phyloP scores from a whole-genome alignment of 495 filamentous ascomycete species.

The Hapsidospora chrysogenum region DNA sequence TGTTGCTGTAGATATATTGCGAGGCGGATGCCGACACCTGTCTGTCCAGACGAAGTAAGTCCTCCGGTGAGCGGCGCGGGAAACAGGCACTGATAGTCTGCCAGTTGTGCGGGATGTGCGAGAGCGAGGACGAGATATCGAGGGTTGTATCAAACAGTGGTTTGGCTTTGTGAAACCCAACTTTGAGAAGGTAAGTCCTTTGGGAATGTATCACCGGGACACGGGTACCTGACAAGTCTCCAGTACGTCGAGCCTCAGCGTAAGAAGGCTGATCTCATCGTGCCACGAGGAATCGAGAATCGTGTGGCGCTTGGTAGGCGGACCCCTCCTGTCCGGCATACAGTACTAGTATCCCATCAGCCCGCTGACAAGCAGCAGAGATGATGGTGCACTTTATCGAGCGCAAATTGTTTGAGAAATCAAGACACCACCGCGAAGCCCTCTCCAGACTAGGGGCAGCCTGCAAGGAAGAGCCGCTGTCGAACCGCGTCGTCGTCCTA shows the following conservation, averaged over 20 bases:
- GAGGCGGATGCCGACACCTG: constrained; percentile 94
- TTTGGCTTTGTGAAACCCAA: constrained; percentile 92
- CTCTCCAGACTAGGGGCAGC: constrained; percentile 54
- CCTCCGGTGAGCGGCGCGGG: not conserved
- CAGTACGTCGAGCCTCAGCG: constrained; percentile 80
- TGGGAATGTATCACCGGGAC: not conserved
- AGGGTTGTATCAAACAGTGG: constrained; percentile 97
- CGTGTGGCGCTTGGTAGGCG: constrained; percentile 68
- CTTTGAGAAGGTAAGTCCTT: constrained; percentile 40
- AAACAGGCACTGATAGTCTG: not conserved
- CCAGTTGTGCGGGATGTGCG: constrained; percentile 72
- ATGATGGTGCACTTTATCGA: constrained; percentile 89
- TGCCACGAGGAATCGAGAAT: constrained; percentile 88
- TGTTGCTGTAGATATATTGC: constrained; percentile 61
- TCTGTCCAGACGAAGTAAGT: constrained; percentile 73
- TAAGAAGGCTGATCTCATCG: constrained; percentile 79
- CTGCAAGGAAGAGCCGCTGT: constrained; percentile 52
- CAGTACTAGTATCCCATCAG: not conserved
- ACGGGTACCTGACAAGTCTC: not conserved
- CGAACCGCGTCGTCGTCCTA: constrained; percentile 53
- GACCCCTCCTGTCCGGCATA: constrained; percentile 8
- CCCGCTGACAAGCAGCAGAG: constrained; percentile 25
- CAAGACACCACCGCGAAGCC: constrained; percentile 58
- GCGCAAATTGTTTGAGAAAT: constrained; percentile 70
- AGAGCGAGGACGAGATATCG: constrained; percentile 71